phyloP scores from a whole-genome alignment of 164 flowering plant genomes.

The Malania oleifera region DNA sequence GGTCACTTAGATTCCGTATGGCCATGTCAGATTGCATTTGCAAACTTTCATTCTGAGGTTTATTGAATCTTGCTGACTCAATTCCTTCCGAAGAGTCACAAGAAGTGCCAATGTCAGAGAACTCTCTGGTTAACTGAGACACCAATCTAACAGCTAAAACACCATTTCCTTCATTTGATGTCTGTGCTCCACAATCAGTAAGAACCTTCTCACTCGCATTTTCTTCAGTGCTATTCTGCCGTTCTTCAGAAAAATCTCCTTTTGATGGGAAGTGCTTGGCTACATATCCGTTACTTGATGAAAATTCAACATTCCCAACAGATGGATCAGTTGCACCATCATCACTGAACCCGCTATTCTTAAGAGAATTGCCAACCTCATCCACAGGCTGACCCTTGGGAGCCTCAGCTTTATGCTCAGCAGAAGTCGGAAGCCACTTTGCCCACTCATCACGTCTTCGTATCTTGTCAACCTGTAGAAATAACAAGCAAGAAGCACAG shows the following conservation, averaged over 20 bases:
- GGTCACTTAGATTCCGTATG: conserved; percentile 20
- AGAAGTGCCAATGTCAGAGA: conserved; percentile 7
- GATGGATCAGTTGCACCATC: conserved; percentile 6
- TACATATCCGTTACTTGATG: conserved; percentile 9
- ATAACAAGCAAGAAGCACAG: conserved; percentile 4
- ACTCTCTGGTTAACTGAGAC: conserved; percentile 12
- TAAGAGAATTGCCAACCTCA: conserved; percentile 5
- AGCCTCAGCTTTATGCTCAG: conserved; percentile 16
- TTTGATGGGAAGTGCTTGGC: conserved; percentile 11
- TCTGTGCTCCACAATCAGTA: conserved; percentile 15
- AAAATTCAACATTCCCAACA: conserved; percentile 11
- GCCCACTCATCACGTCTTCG: conserved; percentile 74
- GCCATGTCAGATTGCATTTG: conserved; percentile 13
- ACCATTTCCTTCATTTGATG: conserved; percentile 10
- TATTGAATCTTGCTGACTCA: conserved; percentile 12
- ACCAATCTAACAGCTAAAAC: conserved; percentile 7
- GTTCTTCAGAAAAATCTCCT: conserved; percentile 10
- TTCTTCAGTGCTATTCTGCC: conserved; percentile 9
- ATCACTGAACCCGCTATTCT: conserved; percentile 10
- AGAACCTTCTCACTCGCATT: conserved; percentile 12
- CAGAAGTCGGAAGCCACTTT: conserved; percentile 51
- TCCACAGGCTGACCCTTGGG: conserved; percentile 19
- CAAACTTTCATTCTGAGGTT: conserved; percentile 15
- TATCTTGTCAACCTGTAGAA: conserved; percentile 59
- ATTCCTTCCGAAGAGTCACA: conserved; percentile 14